These are phyloP conservation scores for Schizophyllum commune DNA, from an alignment of 1,284 basidiomycete species.

Conservation along the genomic window DNA sequence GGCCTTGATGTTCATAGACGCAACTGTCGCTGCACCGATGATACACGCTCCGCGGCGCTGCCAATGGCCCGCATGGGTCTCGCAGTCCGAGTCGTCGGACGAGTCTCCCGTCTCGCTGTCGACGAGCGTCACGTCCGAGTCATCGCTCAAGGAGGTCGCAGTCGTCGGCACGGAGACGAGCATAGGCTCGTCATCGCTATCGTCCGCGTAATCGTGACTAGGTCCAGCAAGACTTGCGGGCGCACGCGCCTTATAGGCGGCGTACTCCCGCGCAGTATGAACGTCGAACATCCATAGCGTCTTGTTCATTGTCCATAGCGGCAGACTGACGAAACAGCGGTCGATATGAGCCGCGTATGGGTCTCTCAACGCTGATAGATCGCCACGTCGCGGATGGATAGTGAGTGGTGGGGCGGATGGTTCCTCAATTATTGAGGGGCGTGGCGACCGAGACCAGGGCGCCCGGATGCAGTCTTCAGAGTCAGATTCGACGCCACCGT, in stretches of 20 bases:
- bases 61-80: conserved; percentile 1
- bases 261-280: conserved; percentile 23
- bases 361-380: conserved; percentile 48
- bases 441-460: conserved; percentile 10
- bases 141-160: conserved; percentile 26
- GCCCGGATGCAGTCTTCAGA: conserved; percentile 10
- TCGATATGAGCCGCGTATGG: conserved; percentile 48
- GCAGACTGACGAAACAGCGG: conserved; percentile 46
- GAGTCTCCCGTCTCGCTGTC: conserved; percentile 26
- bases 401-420: conserved; percentile 25
- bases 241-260: not conserved
- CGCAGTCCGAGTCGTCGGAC: conserved; percentile 8
- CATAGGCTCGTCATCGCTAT: conserved; percentile 23
- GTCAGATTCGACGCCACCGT: conserved; percentile 19
- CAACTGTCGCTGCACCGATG: not conserved
- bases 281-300: conserved; percentile 53
- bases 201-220: conserved; percentile 17
- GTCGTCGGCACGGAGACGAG: conserved; percentile 24
- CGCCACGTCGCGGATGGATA: conserved; percentile 60
- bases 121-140: conserved; percentile 39
- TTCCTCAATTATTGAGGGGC: conserved; percentile 1
- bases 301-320: conserved; percentile 60
- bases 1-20: not conserved
- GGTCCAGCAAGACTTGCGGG: not conserved
- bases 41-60: conserved; percentile 1